A percentile compares a stretch with the other conserved stretches of the same genome.
phyloP scores from a whole-genome alignment of 164 flowering plant species.

The Euptelea pleiosperma region DNA sequence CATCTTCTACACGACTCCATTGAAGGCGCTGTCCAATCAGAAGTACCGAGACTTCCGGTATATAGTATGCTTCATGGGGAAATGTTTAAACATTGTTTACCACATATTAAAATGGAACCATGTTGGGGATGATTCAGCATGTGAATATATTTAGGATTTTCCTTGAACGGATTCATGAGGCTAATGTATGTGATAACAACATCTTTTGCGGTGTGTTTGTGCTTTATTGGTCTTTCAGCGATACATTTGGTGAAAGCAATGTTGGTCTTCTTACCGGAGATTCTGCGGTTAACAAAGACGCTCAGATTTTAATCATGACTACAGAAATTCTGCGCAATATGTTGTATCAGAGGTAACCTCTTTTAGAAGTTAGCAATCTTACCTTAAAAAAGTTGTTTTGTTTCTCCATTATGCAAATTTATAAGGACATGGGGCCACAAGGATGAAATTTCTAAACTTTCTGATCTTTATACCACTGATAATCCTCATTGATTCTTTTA shows the following conservation, averaged over 20 bases:
- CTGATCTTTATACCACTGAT: too few species aligned
- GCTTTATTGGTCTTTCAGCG: slow-evolving; percentile 41
- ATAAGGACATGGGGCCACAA: too few species aligned
- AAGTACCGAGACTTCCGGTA: slow-evolving; percentile 90
- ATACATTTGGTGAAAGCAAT: slow-evolving; percentile 81
- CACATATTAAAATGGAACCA: not conserved
- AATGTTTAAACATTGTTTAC: not conserved
- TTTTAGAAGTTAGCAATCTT: too few species aligned
- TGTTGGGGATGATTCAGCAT: not conserved
- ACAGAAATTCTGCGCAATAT: slow-evolving; percentile 95
- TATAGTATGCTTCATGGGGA: not conserved
- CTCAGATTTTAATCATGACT: slow-evolving; percentile 86
- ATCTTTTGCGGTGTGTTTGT: not conserved
- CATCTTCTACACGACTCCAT: slow-evolving; percentile 87
- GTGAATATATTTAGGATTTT: not conserved
- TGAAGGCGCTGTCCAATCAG: slow-evolving; percentile 95
- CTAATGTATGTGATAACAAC: not conserved
- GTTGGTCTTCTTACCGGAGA: slow-evolving; percentile 98
- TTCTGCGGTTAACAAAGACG: slow-evolving; percentile 84
- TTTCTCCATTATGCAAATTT: too few species aligned
- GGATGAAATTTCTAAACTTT: too few species aligned
- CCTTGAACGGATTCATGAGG: not conserved
- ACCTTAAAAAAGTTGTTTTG: too few species aligned
- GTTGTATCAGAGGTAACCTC: slow-evolving; percentile 95
- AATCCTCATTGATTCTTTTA: not conserved